These are phyloP conservation scores for Fraxinus pennsylvanica DNA, from an alignment of 257 asterid species.

Conservation along the genomic window DNA sequence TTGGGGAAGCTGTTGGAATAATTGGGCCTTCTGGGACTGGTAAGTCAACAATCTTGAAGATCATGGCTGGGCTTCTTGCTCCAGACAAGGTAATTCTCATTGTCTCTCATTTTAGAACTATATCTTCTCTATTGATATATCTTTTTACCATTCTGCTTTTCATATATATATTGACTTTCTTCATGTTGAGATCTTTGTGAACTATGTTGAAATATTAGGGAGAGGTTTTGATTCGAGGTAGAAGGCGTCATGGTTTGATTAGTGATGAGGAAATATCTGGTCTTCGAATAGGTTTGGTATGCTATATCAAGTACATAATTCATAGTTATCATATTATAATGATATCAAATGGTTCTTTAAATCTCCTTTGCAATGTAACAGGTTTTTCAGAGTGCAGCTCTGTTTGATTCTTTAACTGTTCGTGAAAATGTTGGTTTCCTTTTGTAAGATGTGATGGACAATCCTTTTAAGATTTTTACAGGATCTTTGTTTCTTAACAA, in stretches of 20 bases:
- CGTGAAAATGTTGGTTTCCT: conserved; percentile 96
- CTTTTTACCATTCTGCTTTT: conserved; percentile 9
- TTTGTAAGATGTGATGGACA: conserved; percentile 60
- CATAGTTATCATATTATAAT: conserved; percentile 20
- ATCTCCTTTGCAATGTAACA: conserved; percentile 40
- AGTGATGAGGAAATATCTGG: conserved; percentile 97
- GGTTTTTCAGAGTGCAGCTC: conserved; percentile 99
- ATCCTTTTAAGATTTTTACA: conserved; percentile 16
- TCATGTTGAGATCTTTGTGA: conserved; percentile 23
- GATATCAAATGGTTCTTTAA: conserved; percentile 28
- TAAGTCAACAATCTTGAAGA: conserved; percentile 92
- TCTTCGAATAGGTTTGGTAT: conserved; percentile 95
- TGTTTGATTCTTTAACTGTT: conserved; percentile 94
- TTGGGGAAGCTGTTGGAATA: conserved; percentile 98
- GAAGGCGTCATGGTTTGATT: conserved; percentile 81
- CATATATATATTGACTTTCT: conserved; percentile 21
- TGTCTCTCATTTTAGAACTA: neutral
- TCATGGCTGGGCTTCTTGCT: conserved; percentile 98
- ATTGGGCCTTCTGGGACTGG: conserved; percentile 99
- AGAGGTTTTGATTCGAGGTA: conserved; percentile 87
- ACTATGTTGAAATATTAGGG: conserved; percentile 56
- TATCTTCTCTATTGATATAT: conserved; percentile 9
- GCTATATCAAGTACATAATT: conserved; percentile 27
- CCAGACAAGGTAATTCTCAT: conserved; percentile 76
- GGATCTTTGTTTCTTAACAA: conserved; percentile 7